Evolutionary conservation across 78 protist species (phyloP), one percentile per base, ranked within the genome.

Genomic region (Emiliania huxleyi): DNA sequence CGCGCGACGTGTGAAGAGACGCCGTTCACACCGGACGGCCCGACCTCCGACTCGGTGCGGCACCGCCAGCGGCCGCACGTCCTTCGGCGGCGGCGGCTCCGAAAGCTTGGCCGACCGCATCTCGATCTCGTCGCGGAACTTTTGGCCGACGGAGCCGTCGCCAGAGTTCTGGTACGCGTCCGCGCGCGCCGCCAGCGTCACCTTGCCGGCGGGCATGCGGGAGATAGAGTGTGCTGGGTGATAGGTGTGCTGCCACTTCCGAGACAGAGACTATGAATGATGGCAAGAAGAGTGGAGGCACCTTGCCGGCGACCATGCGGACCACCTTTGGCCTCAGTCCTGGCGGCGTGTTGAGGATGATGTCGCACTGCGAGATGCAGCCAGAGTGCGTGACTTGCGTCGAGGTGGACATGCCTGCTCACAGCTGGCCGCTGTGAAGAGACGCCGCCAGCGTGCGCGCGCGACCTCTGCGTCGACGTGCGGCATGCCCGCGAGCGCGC

Each of bases 331-430:
- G 4, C 15, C 90, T 69, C 33, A 85, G 69, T 8, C 26, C 40
- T 69, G 90, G 90, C 69, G 90, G 71, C 56, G 90, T 85, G 69
- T 48, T 48, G 71, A 48, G 90, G 21, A 85, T 35, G 73, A 85
- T 25, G 40, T 46, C 90, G 22, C 37, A 5, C 15, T 0, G 6
- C 26, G 0, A 0, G 42, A 85, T 26, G 69, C 12, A 48, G 21
- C 90, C 90, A 1, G 71, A 6, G 69, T 85, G 62, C 44, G 45
- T 33, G 19, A 85, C 6, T 15, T 52, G 62, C 62, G 62, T 52
- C 29, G 62, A 8, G 62, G 62, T 52, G 29, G 62, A 52, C 45
- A 52, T 8, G n/a, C n/a, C n/a, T n/a, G n/a, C n/a, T n/a, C n/a
- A n/a, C n/a, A n/a, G n/a, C n/a, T n/a, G n/a, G n/a, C n/a, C n/a